Conservation (phyloP, 139 green algal genomes). For the Picochlorum sp. region DNA sequence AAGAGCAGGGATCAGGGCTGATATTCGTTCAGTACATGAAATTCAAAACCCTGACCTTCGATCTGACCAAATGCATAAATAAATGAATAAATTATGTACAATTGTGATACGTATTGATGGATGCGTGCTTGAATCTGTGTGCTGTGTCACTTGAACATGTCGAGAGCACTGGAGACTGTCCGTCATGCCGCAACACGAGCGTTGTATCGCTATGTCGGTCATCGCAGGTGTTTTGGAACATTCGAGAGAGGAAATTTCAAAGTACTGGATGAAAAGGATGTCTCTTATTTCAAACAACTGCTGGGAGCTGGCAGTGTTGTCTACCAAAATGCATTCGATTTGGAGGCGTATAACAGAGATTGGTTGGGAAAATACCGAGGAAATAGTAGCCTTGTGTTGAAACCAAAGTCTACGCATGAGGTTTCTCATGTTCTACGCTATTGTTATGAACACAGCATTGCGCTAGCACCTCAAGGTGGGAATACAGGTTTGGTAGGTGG, state of each 20-base stretch:
- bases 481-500: constrained; percentile 95
- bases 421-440: constrained; percentile 64
- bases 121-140: neutral
- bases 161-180: neutral
- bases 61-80: neutral
- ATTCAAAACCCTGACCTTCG: neutral
- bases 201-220: neutral
- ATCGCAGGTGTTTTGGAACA: neutral
- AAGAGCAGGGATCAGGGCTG: neutral
- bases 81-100: neutral
- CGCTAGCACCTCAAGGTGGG: constrained; percentile 89
- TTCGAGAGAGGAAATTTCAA: neutral
- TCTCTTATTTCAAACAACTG: constrained; percentile 3
- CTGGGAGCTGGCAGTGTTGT: neutral
- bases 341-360: constrained; percentile 43
- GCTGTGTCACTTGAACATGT: neutral
- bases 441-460: constrained; percentile 63
- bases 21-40: neutral
- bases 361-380: constrained; percentile 88
- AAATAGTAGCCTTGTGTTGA: constrained; percentile 39
- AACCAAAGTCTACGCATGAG: constrained; percentile 52
- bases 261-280: neutral
- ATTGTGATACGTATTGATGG: neutral
- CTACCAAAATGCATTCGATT: constrained; percentile 1
- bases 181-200: neutral